phyloP scores from a whole-genome alignment of 2,329 filamentous ascomycete species.

The Trichoderma atroviride region DNA sequence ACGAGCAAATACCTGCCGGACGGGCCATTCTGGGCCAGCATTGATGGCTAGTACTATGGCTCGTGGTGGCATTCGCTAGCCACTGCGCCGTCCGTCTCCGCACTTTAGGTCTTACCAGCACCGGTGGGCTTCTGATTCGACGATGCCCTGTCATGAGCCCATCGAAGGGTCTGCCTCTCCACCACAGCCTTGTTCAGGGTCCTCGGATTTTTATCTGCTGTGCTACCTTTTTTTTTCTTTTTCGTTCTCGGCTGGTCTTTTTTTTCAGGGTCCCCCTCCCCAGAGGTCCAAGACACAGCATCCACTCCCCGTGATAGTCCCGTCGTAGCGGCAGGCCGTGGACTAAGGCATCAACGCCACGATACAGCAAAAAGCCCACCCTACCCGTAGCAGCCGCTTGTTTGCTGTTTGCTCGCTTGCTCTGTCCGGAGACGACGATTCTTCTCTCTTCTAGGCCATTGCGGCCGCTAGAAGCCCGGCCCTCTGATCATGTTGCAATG shows the following conservation, averaged over 20 bases:
- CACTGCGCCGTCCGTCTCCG: background rate
- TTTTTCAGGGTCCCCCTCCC: constrained; percentile 9
- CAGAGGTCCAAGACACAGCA: background rate
- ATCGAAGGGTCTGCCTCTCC: constrained; percentile 2
- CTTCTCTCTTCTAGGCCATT: background rate
- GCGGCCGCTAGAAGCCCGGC: constrained; percentile 1
- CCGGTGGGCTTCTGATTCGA: constrained; percentile 15
- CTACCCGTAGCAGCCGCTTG: constrained; percentile 15
- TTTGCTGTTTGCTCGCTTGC: background rate
- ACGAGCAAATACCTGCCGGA: background rate
- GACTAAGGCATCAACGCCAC: constrained; percentile 23
- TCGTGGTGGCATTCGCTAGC: background rate
- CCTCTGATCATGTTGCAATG: background rate
- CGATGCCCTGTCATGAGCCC: constrained; percentile 17
- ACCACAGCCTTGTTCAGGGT: constrained; percentile 20
- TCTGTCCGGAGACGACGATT: background rate
- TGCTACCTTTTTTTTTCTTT: background rate
- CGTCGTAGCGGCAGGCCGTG: background rate
- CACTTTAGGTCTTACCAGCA: constrained; percentile 15
- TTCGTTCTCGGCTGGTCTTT: constrained; percentile 6
- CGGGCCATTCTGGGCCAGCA: background rate
- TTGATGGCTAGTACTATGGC: background rate
- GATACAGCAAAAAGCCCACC: background rate
- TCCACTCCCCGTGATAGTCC: constrained; percentile 11
- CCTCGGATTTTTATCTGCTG: background rate